Evolutionary conservation across 2,329 filamentous ascomycete species (phyloP), one percentile per base, ranked within the genome.

Genomic region (Diaporthe australafricana): DNA sequence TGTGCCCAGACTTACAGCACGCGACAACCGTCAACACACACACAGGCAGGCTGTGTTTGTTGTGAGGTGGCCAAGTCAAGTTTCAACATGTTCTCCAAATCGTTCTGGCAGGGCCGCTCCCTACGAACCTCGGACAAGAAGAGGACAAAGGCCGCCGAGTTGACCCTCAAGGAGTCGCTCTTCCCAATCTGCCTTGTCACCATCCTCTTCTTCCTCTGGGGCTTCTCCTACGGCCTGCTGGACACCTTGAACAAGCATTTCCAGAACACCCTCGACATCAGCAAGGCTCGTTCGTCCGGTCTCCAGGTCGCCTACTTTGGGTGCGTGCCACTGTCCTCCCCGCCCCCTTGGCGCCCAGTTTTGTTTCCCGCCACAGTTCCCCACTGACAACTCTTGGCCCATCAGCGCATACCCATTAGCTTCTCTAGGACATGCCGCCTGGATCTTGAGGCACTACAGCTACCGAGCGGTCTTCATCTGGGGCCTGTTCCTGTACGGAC

Each of bases 401-500:
- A 77, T 9, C 75, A 87, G 89, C 22, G 88, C 90, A 16, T 93
- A 94, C 77, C 92, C 92, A 22, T 85, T 94, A 57, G 91, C 91
- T 11, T 93, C 93, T 72, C 86, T 92, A 72, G 88, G 92, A 73
- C 84, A 86, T 68, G 89, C 91, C 22, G 91, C 91, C 63, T 92
- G 89, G 89, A 88, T 92, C 75, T 83, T 93, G 9, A 87, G 90
- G 45, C 86, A 86, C 76, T 92, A 85, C 76, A 90, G 90, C 30
- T 93, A 91, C 78, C 86, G 89, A 57, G 87, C 87, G 55, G 91
- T 90, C 3, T 92, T 93, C 78, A 92, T 93, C 75, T 87, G 88
- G 77, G 90, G 93, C 47, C 85, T 95, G 8, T 85, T 82, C 71
- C 86, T 94, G 55, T 94, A 94, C 80, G 90, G 89, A 2, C 71